These are phyloP conservation scores for Aspergillus awamori DNA, from an alignment of 2,329 filamentous ascomycete species.

Conservation along the genomic window DNA sequence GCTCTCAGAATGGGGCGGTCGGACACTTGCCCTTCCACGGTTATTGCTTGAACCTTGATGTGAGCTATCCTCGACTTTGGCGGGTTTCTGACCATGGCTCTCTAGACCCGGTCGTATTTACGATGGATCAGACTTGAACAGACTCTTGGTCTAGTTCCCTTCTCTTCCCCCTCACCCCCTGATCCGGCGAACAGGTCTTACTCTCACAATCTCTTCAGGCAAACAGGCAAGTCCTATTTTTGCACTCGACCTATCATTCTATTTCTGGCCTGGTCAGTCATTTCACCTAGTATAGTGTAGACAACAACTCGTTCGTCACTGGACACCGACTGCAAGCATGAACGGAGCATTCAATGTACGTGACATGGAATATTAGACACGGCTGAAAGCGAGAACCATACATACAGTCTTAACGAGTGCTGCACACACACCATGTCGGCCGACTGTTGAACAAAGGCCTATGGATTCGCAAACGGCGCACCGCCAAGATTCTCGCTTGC, in stretches of 20 bases:
- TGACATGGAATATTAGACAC: neutral
- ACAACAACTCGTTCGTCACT: neutral
- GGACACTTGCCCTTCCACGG: neutral
- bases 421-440: neutral
- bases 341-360: neutral
- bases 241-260: conserved; percentile 7
- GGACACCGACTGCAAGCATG: neutral
- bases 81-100: neutral
- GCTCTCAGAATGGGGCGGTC: neutral
- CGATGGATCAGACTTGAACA: neutral
- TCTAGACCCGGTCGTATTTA: neutral
- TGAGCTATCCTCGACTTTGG: neutral
- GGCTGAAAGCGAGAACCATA: neutral
- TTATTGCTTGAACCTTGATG: neutral
- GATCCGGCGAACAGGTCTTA: conserved; percentile 1
- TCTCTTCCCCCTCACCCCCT: neutral
- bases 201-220: neutral
- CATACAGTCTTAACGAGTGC: too few species aligned
- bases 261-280: neutral
- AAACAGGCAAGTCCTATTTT: neutral
- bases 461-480: neutral
- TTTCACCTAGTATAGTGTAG: neutral
- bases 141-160: neutral
- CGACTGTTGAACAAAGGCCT: neutral
- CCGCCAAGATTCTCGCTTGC: neutral